These are phyloP conservation scores for Sugiyamaella lignohabitans DNA, from an alignment of 805 yeast species.

Conservation along the genomic window DNA sequence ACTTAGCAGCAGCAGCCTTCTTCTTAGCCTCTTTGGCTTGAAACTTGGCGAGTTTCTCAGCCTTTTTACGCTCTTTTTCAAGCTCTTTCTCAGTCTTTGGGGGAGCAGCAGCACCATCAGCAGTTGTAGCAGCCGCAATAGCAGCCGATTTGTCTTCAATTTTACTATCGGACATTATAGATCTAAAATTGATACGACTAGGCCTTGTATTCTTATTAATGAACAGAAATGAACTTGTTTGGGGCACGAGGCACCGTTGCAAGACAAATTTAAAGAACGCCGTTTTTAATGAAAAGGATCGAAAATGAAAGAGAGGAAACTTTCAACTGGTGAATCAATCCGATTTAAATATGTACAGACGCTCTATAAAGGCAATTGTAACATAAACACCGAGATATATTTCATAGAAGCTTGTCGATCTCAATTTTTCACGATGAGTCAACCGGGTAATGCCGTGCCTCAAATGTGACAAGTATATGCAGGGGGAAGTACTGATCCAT, in stretches of 20 bases:
- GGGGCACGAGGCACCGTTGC: not conserved
- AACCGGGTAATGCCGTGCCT: not conserved
- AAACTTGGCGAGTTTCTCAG: constrained; percentile 82
- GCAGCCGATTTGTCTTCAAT: not conserved
- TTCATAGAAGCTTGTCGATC: not conserved
- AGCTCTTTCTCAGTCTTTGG: constrained; percentile 72
- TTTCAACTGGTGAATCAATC: too few relatives aligned
- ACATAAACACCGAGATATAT: too few relatives aligned
- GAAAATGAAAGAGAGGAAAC: too few relatives aligned
- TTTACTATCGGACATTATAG: not conserved
- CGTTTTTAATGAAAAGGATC: not conserved
- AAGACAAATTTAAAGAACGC: not conserved
- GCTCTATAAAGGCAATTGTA: too few relatives aligned
- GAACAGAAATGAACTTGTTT: too few relatives aligned
- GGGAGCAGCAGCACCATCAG: constrained; percentile 16
- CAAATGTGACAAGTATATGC: not conserved
- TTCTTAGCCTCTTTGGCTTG: constrained; percentile 76
- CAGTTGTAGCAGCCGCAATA: constrained; percentile 7
- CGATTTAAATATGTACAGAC: too few relatives aligned
- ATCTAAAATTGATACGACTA: too few relatives aligned
- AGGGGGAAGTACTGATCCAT: not conserved
- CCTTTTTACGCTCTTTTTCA: constrained; percentile 81
- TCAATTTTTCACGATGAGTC: not conserved
- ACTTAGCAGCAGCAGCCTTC: constrained; percentile 36
- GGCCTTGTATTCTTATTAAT: too few relatives aligned